Evolutionary conservation across 2,329 filamentous ascomycete genomes (phyloP), one percentile per base, ranked within the genome.

Genomic region (Fusarium proliferatum): DNA sequence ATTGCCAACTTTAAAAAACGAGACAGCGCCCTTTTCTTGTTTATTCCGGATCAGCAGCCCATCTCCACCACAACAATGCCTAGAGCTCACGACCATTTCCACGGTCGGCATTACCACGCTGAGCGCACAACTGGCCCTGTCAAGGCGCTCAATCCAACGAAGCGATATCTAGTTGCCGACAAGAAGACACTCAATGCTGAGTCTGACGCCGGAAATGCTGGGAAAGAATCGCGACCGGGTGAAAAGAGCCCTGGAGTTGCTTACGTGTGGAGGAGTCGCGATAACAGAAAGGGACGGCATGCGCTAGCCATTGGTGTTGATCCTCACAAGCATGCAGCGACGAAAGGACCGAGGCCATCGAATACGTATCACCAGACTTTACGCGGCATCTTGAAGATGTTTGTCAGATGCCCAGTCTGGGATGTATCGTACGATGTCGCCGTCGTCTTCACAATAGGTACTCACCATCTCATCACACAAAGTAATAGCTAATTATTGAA

Each of bases 391-490:
- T 48, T 65, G n/a, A 82, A 80, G 74, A 84, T 85, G 79, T 52
- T 79, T 39, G 64, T 78, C 33, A 72, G 78, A 43, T 85, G 76
- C 46, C 83, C 83, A 1, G 65, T 84, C 15, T 85, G 83, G 83
- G 84, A 85, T 56, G 76, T 85, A 4, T 85, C 82, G 10, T 85
- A 82, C 60, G 81, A 84, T 51, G 83, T 85, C 2, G 83, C 84
- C 2, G 59, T 82, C 1, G 69, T 82, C 9, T 85, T 84, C 67
- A 84, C 82, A 0, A 61, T 85, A 34, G 84, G 83, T 80, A 72
- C 11, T 21, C 3, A 21, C 9, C 16, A 43, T 15, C 8, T 56
- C 17, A 41, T 5, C 16, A 13, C 23, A 33, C 12, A 2, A 17
- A 21, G 23, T 26, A 19, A 5, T 8, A 9, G 36, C 68, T 75